Percentiles rank a stretch among this genome's conserved stretches.
Evolutionary conservation across 768 basidiomycete species (phyloP).

Genomic region (Pleurotus ostreatus): DNA sequence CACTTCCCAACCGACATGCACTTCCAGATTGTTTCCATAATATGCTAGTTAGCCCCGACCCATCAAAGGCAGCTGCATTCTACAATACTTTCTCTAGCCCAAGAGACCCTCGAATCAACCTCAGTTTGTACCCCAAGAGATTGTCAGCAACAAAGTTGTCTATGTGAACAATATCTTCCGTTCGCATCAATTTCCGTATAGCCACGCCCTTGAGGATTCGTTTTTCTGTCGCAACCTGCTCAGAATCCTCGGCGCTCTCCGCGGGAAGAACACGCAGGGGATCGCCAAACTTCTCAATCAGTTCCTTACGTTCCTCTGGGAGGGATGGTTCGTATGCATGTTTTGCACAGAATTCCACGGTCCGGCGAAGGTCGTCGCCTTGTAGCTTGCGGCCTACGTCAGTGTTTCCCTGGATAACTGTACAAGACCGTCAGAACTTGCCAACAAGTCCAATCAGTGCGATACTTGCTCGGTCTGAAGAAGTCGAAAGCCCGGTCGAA

Average conservation of each 20-base stretch:
- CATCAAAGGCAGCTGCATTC: background rate
- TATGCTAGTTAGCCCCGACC: no score
- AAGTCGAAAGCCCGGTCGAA: constrained; percentile 37
- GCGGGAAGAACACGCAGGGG: background rate
- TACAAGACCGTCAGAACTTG: background rate
- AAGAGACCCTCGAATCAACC: constrained; percentile 15
- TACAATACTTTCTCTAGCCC: constrained; percentile 13
- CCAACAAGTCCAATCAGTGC: background rate
- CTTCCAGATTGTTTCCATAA: no score
- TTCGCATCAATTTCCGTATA: constrained; percentile 18
- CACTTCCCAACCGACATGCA: no score
- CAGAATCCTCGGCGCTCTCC: background rate
- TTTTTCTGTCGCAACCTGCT: constrained; percentile 6
- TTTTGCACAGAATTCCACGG: constrained; percentile 17
- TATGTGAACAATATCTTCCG: constrained; percentile 19
- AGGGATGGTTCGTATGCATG: constrained; percentile 20
- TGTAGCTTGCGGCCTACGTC: constrained; percentile 13
- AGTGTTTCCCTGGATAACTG: constrained; percentile 18
- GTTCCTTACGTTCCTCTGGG: constrained; percentile 17
- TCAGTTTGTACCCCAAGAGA: constrained; percentile 13
- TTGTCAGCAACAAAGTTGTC: constrained; percentile 18
- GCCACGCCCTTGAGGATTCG: constrained; percentile 16
- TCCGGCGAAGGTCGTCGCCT: constrained; percentile 15
- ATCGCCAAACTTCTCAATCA: constrained; percentile 2
- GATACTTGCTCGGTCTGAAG: constrained; percentile 30